phyloP scores from a whole-genome alignment of 164 flowering plant genomes.

The Vitis riparia region DNA sequence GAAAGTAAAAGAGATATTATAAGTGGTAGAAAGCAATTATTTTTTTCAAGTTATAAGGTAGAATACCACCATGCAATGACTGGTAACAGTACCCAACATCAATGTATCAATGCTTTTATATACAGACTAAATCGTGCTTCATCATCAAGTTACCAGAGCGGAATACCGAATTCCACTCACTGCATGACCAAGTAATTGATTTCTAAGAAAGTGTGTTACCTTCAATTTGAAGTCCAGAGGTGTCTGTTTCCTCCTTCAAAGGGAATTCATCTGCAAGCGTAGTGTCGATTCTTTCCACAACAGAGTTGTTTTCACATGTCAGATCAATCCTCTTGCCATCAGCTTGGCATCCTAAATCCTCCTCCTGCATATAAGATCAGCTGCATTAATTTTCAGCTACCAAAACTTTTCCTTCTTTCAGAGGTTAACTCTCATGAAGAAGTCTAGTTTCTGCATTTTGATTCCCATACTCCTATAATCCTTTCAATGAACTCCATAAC shows the following conservation, averaged over 20 bases:
- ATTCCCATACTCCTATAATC: background rate
- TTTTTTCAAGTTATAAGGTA: too few species aligned
- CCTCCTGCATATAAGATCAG: slow-evolving; percentile 30
- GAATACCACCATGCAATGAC: too few species aligned
- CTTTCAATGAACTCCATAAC: background rate
- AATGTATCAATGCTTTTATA: too few species aligned
- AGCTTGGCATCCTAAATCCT: slow-evolving; percentile 20
- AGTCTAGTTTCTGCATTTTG: background rate
- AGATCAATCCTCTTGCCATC: slow-evolving; percentile 16
- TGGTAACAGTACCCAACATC: too few species aligned
- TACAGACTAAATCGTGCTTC: too few species aligned
- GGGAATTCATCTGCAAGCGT: slow-evolving; percentile 16
- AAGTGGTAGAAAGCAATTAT: too few species aligned
- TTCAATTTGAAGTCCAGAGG: slow-evolving; percentile 17
- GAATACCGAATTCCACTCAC: background rate
- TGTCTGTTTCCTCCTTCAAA: slow-evolving; percentile 16
- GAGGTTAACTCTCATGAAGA: background rate
- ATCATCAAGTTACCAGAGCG: background rate
- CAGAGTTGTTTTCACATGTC: slow-evolving; percentile 7
- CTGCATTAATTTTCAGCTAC: background rate
- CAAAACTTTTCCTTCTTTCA: background rate
- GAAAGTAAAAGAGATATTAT: too few species aligned
- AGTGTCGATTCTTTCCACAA: background rate
- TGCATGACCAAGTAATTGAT: background rate
- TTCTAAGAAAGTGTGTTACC: slow-evolving; percentile 28